These are phyloP conservation scores for Pythium rishiriense DNA, from an alignment of 352 stramenopile genomes.

Conservation along the genomic window DNA sequence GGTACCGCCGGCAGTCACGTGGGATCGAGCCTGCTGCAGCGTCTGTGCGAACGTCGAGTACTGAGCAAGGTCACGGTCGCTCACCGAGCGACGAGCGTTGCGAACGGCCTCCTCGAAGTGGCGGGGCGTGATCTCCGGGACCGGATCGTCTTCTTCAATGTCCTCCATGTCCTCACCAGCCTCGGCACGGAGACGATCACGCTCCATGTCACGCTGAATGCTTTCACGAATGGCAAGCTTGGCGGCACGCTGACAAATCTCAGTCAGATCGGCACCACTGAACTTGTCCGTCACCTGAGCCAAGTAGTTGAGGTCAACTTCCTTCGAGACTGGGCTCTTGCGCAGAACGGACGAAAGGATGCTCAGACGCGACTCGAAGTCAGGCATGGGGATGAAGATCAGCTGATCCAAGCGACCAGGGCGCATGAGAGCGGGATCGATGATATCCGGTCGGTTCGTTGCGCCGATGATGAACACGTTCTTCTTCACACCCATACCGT, in stretches of 20 bases:
- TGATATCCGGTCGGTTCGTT: slow-evolving; percentile 96
- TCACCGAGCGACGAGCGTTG: slow-evolving; percentile 97
- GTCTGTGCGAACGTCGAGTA: slow-evolving; percentile 89
- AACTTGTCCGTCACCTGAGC: slow-evolving; percentile 98
- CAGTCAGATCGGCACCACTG: slow-evolving; percentile 99
- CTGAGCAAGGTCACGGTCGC: slow-evolving; percentile 96
- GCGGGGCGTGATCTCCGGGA: slow-evolving; percentile 92
- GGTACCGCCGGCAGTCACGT: slow-evolving; percentile 90
- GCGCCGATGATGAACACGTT: slow-evolving; percentile 99
- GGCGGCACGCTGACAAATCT: slow-evolving; percentile 99
- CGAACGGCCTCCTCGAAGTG: slow-evolving; percentile 99
- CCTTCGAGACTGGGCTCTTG: slow-evolving; percentile 97
- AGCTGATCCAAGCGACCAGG: slow-evolving; percentile 95
- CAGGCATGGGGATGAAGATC: slow-evolving; percentile 97
- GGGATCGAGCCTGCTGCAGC: slow-evolving; percentile 95
- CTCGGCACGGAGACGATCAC: slow-evolving; percentile 93
- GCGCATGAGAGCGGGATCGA: slow-evolving; percentile 97
- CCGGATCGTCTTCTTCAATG: slow-evolving; percentile 95
- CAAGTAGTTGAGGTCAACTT: slow-evolving; percentile 98
- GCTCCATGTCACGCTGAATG: slow-evolving; percentile 98
- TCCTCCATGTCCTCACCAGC: slow-evolving; percentile 87
- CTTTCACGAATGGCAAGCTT: slow-evolving; percentile 99
- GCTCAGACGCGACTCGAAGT: slow-evolving; percentile 94
- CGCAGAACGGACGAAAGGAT: slow-evolving; percentile 96
- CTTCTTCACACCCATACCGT: slow-evolving; percentile 98